Evolutionary conservation across 371 early-diverging fungal species (phyloP).

Genomic region (Mortierella sp.): DNA sequence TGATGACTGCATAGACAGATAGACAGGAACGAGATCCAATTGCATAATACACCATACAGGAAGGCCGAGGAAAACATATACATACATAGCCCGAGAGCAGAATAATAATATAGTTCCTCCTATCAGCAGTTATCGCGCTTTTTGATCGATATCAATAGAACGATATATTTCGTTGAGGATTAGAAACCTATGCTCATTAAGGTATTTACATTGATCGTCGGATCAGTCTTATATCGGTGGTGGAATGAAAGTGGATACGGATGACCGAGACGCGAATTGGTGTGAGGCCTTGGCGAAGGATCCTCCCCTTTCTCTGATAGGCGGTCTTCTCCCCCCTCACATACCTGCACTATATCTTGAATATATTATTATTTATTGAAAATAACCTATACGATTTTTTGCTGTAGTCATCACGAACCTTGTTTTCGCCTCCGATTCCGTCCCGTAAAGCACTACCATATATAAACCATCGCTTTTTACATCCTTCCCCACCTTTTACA

Average conservation of each 20-base stretch:
- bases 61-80: too few species aligned
- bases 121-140: neutral
- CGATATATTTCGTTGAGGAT: too few species aligned
- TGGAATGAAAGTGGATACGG: neutral
- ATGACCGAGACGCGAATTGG: neutral
- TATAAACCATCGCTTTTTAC: conserved; percentile 9
- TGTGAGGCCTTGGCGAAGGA: too few species aligned
- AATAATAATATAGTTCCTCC: neutral
- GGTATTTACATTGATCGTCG: neutral
- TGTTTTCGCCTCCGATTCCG: conserved; percentile 19
- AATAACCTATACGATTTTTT: conserved; percentile 1
- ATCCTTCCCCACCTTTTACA: neutral
- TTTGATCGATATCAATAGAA: conserved; percentile 2
- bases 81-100: neutral
- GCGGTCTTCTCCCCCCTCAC: neutral
- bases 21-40: neutral
- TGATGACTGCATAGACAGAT: neutral
- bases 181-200: neutral
- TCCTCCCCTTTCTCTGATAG: neutral
- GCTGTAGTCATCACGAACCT: conserved; percentile 12
- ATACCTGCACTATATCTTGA: neutral
- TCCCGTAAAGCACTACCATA: neutral
- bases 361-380: neutral
- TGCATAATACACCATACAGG: neutral
- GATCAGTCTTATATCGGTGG: neutral